Evolutionary conservation across 192 early-diverging fungal species (phyloP).

Genomic region (Tieghemiomyces parasiticus): DNA sequence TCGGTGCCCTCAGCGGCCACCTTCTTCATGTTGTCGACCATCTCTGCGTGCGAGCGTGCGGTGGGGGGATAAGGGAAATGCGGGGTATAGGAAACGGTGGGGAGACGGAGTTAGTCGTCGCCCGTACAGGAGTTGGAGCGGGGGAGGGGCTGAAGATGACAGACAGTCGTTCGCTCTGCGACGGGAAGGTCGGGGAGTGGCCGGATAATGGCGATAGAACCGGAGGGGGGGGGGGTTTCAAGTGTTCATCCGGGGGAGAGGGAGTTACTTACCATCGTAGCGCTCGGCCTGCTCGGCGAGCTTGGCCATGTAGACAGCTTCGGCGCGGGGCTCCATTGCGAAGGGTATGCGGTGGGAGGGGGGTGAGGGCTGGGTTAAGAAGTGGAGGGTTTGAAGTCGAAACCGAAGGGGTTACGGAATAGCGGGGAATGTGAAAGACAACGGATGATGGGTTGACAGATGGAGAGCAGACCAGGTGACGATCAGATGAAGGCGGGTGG

Average conservation of each 20-base stretch:
- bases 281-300: constrained; percentile 98
- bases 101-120: background rate
- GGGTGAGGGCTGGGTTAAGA: no score
- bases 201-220: background rate
- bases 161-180: background rate
- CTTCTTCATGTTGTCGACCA: constrained; percentile 62
- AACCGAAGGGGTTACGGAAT: no score
- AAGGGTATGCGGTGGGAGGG: no score
- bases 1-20: constrained; percentile 42
- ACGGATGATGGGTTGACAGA: no score
- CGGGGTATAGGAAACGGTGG: background rate
- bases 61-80: constrained; percentile 6
- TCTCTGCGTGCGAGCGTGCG: constrained; percentile 36
- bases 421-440: no score
- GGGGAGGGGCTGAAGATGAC: background rate
- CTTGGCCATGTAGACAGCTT: constrained; percentile 97
- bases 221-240: background rate
- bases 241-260: no score
- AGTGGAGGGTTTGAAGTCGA: no score
- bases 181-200: background rate
- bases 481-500: no score
- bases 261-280: constrained; percentile 91
- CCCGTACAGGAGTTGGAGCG: background rate
- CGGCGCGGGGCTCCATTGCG: constrained; percentile 29
- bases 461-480: no score